phyloP scores from a whole-genome alignment of 371 early-diverging fungal genomes.

The Fennellomyces sp. region DNA sequence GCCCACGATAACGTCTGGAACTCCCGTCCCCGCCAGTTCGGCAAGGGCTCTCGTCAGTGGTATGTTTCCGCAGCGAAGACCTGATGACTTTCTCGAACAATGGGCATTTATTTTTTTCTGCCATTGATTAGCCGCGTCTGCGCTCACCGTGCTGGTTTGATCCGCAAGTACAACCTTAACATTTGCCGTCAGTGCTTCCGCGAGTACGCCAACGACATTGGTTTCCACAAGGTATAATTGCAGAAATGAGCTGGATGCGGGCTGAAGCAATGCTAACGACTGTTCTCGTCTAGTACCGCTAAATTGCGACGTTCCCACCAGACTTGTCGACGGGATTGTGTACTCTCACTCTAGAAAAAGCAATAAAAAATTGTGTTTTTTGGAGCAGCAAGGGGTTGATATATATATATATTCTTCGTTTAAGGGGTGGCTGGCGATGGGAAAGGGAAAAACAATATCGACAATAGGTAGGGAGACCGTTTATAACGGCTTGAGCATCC shows the following conservation, averaged over 20 bases:
- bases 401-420: background rate
- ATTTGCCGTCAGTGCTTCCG: conserved; percentile 99
- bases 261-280: background rate
- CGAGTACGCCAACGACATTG: conserved; percentile 97
- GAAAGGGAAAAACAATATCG: background rate
- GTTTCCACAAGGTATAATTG: conserved; percentile 87
- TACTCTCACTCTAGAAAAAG: background rate
- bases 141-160: conserved; percentile 97
- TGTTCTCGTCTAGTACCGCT: conserved; percentile 5
- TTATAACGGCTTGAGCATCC: background rate
- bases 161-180: conserved; percentile 98
- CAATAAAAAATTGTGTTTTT: conserved; percentile 4
- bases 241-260: too few species aligned
- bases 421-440: background rate
- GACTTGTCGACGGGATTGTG: background rate
- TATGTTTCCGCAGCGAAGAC: conserved; percentile 33
- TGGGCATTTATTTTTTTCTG: conserved; percentile 4
- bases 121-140: conserved; percentile 82
- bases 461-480: background rate
- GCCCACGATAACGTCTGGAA: conserved; percentile 92
- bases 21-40: conserved; percentile 93
- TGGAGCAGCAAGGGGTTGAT: background rate
- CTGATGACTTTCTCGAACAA: background rate
- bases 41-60: conserved; percentile 98
- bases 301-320: background rate